These are phyloP conservation scores for Claviceps quebecensis DNA, from an alignment of 2,329 filamentous ascomycete genomes.

Conservation along the genomic window DNA sequence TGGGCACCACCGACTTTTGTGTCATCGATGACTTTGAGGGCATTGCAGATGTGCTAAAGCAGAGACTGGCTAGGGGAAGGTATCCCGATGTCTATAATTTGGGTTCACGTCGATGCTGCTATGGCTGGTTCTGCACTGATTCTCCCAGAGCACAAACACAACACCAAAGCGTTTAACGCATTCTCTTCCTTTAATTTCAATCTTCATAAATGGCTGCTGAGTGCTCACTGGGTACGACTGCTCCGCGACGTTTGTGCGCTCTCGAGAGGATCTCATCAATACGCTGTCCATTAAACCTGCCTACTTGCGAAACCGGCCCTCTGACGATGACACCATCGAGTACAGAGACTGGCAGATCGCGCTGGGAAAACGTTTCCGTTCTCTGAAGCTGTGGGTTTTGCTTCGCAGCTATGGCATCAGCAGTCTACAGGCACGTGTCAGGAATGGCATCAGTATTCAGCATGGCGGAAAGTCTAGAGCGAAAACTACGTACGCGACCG, in stretches of 20 bases:
- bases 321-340: conserved; percentile 77
- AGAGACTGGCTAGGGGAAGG: conserved; percentile 12
- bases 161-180: conserved; percentile 43
- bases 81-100: conserved; percentile 50
- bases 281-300: conserved; percentile 66
- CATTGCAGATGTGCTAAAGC: conserved; percentile 37
- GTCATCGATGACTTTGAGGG: conserved; percentile 69
- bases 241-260: conserved; percentile 66
- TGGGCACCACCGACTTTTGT: conserved; percentile 82
- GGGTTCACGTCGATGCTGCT: conserved; percentile 89
- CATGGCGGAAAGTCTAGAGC: conserved; percentile 57
- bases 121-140: conserved; percentile 81
- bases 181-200: conserved; percentile 92
- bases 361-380: conserved; percentile 74
- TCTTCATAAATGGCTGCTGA: conserved; percentile 96
- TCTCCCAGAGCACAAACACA: conserved; percentile 63
- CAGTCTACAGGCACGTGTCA: conserved; percentile 61
- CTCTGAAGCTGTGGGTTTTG: conserved; percentile 92
- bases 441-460: conserved; percentile 51
- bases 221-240: conserved; percentile 84
- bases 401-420: conserved; percentile 66
- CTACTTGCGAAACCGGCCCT: conserved; percentile 70
- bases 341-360: conserved; percentile 98
- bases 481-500: conserved; percentile 37
- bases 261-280: conserved; percentile 61